Conservation (phyloP, 306 rosid genomes). For the Sesbania bispinosa region DNA sequence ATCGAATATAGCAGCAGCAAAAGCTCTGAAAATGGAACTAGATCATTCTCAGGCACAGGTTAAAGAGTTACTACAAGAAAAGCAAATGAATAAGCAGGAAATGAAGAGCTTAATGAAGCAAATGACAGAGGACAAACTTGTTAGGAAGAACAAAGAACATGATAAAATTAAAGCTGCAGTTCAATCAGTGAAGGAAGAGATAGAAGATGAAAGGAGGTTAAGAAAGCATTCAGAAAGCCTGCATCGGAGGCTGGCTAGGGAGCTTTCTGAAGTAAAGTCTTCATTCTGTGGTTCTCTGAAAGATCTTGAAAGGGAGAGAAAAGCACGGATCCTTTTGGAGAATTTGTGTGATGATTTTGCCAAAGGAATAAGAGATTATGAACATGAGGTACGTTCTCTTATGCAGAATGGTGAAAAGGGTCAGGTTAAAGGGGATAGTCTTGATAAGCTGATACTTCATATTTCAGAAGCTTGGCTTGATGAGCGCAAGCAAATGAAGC, state of each 20-base stretch:
- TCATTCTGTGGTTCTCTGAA: slow-evolving; percentile 42
- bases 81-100: slow-evolving; percentile 43
- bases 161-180: slow-evolving; percentile 36
- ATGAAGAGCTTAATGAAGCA: slow-evolving; percentile 42
- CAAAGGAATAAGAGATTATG: slow-evolving; percentile 57
- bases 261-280: slow-evolving; percentile 51
- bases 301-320: slow-evolving; percentile 64
- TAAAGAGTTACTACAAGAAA: slow-evolving; percentile 45
- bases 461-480: slow-evolving; percentile 80
- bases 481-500: slow-evolving; percentile 60
- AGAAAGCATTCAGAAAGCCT: slow-evolving; percentile 56
- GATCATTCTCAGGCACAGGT: slow-evolving; percentile 45
- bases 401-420: slow-evolving; percentile 38
- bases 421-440: slow-evolving; percentile 29
- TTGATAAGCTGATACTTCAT: slow-evolving; percentile 47
- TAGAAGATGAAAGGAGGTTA: slow-evolving; percentile 59
- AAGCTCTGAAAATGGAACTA: slow-evolving; percentile 54
- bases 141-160: slow-evolving; percentile 39
- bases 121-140: slow-evolving; percentile 31
- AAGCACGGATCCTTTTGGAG: slow-evolving; percentile 54
- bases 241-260: slow-evolving; percentile 42
- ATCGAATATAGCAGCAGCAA: slow-evolving; percentile 38
- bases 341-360: slow-evolving; percentile 76
- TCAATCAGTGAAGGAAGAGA: slow-evolving; percentile 43
- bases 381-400: slow-evolving; percentile 44